Base-by-base conservation (phyloP, 768 basidiomycete genomes). In the Macrolepiota albuminosa region DNA sequence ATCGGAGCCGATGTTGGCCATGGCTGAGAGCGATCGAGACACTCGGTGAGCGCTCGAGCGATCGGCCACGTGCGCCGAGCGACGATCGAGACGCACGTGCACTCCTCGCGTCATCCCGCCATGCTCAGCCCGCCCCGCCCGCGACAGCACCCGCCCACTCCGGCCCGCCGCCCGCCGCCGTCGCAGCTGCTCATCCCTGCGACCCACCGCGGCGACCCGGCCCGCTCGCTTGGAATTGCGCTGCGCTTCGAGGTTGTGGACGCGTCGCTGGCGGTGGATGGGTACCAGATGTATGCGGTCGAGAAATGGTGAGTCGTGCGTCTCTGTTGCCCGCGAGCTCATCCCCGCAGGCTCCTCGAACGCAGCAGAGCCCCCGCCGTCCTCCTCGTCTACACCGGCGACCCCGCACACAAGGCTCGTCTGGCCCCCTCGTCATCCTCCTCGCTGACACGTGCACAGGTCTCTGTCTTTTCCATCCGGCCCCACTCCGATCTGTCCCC, bases 211-310 rank as follows among this genome's bases (percentile, higher is more conserved):
- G 59, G 37, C 46, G 58, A 66, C 14, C 60, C 59, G 63, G n/a
- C 63, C 1, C 46, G 58, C 14, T 58, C 48, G 21, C 42, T 64
- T 16, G 54, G 48, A 18, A 67, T 73, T 10, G 76, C 77, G 21
- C 74, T 75, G 51, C 75, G 72, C 52, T 84, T 86, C 61, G 78
- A 81, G 65, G 71, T 84, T 57, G 77, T 78, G 8, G 74, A 80
- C 40, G 77, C 81, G 37, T 71, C 73, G 18, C 64, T 85, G 49
- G 73, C 84, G 48, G 68, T 90, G 26, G 68, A 76, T 21, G 86
- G 87, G 1, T 91, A 86, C 72, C 91, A 93, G 73, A 78, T 93
- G 58, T 94, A 93, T 69, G 91, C 90, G 0, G 92, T 94, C 9
- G 88, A 93, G 76, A 89, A 89, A 71, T 93, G 91, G 90, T 85